These are phyloP conservation scores for Dendrobium nobile DNA, from an alignment of 106 monocot species.

Conservation along the genomic window DNA sequence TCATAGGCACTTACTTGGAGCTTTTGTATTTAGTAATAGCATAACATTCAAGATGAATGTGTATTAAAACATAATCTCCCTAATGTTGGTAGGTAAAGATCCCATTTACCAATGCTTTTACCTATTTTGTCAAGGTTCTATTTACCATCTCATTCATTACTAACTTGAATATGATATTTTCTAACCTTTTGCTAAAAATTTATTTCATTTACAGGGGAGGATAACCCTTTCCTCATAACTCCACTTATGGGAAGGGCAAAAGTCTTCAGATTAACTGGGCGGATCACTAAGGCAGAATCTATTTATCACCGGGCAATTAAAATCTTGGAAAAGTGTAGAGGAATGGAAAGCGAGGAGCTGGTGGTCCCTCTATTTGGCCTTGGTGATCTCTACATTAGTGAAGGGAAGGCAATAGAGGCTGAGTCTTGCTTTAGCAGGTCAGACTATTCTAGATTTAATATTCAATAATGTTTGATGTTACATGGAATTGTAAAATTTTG, in stretches of 20 bases:
- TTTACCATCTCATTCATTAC: background rate
- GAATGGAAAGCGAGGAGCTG: slow-evolving; percentile 53
- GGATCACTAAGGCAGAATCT: slow-evolving; percentile 38
- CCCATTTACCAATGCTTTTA: too few species aligned
- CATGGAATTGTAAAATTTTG: background rate
- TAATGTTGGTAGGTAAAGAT: too few species aligned
- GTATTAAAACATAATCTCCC: too few species aligned
- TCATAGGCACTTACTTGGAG: too few species aligned
- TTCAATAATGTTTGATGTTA: background rate
- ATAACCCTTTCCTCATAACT: slow-evolving; percentile 61
- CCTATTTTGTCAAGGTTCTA: background rate
- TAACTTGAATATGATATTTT: background rate
- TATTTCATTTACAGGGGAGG: slow-evolving; percentile 29
- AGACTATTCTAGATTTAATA: background rate
- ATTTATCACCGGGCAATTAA: slow-evolving; percentile 37
- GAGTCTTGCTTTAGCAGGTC: slow-evolving; percentile 68
- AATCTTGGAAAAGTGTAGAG: slow-evolving; percentile 58
- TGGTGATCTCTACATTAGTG: slow-evolving; percentile 56
- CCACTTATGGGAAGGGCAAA: slow-evolving; percentile 75
- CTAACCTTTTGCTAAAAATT: background rate
- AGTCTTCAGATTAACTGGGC: slow-evolving; percentile 45
- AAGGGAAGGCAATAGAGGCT: slow-evolving; percentile 57
- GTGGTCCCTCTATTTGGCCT: slow-evolving; percentile 55
- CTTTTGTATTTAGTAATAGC: too few species aligned
- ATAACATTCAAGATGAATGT: too few species aligned